These are phyloP conservation scores for Filosporella fistucella DNA, from an alignment of 495 filamentous ascomycete genomes.

Conservation along the genomic window DNA sequence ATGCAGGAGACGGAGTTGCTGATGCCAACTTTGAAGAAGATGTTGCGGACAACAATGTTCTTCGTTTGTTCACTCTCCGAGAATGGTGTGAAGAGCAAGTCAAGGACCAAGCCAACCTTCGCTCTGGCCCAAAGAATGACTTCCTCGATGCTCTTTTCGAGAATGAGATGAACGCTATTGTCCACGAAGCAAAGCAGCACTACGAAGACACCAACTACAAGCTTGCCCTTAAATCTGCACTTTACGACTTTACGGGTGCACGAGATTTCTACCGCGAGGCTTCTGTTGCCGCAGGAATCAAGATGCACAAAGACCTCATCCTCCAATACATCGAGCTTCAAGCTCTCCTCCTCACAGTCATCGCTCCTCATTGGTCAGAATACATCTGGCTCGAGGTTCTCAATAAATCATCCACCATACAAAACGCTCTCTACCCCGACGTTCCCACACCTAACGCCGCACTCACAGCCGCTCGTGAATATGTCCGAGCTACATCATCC, in stretches of 20 bases:
- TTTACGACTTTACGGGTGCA: constrained; percentile 84
- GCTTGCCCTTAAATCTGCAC: constrained; percentile 80
- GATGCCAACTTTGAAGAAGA: constrained; percentile 98
- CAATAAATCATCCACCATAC: constrained; percentile 67
- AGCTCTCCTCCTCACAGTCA: constrained; percentile 69
- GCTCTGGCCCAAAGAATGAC: constrained; percentile 65
- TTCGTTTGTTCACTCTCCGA: constrained; percentile 78
- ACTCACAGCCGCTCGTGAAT: constrained; percentile 73
- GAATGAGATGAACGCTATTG: constrained; percentile 88
- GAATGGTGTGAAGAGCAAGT: constrained; percentile 89
- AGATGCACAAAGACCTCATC: constrained; percentile 77
- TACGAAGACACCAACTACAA: constrained; percentile 85
- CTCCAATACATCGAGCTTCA: constrained; percentile 83
- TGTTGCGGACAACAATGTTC: constrained; percentile 85
- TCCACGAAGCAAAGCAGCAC: constrained; percentile 65
- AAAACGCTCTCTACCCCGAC: constrained; percentile 72
- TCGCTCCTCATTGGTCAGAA: constrained; percentile 92
- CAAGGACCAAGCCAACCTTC: constrained; percentile 61
- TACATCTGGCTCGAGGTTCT: constrained; percentile 91
- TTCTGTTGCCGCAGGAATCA: constrained; percentile 63
- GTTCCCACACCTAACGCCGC: constrained; percentile 55
- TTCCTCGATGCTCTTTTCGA: constrained; percentile 89
- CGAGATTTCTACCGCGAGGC: constrained; percentile 90
- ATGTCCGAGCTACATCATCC: constrained; percentile 68
- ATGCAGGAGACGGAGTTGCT: constrained; percentile 89